phyloP scores from a whole-genome alignment of 169 alveolate genomes.

The Neospora caninum region DNA sequence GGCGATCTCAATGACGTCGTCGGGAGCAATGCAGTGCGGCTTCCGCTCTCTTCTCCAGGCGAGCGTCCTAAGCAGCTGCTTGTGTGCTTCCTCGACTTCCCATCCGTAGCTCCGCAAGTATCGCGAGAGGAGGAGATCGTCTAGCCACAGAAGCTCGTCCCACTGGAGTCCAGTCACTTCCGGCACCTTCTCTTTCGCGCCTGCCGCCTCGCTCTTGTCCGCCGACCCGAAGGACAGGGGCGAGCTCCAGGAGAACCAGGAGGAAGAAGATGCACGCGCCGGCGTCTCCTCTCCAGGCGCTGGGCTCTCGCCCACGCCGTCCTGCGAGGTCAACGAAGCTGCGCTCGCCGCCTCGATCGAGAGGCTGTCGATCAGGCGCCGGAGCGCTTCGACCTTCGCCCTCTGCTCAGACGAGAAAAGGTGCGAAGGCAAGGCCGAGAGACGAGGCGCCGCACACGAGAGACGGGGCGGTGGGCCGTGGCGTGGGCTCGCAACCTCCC shows the following conservation, averaged over 20 bases:
- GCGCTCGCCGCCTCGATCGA: conserved; percentile 7
- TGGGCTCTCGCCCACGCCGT: background rate
- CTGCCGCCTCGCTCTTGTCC: background rate
- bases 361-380: conserved; percentile 7
- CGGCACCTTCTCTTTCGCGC: background rate
- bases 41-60: conserved; percentile 42
- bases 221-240: background rate
- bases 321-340: background rate
- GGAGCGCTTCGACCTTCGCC: background rate
- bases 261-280: background rate
- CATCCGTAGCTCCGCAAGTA: conserved; percentile 43
- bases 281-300: background rate
- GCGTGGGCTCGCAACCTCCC: too few species aligned
- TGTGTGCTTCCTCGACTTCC: conserved; percentile 26
- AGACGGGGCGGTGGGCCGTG: conserved; percentile 47
- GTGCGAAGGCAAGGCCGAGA: background rate
- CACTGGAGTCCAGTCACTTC: conserved; percentile 16
- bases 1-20: conserved; percentile 16
- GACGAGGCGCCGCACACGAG: background rate
- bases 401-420: conserved; percentile 4
- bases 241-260: background rate
- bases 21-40: conserved; percentile 38
- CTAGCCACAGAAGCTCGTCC: conserved; percentile 60
- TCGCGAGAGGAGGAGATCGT: conserved; percentile 40
- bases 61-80: conserved; percentile 45